phyloP scores from a whole-genome alignment of 257 asterid species.

The Thymus mandschuricus region DNA sequence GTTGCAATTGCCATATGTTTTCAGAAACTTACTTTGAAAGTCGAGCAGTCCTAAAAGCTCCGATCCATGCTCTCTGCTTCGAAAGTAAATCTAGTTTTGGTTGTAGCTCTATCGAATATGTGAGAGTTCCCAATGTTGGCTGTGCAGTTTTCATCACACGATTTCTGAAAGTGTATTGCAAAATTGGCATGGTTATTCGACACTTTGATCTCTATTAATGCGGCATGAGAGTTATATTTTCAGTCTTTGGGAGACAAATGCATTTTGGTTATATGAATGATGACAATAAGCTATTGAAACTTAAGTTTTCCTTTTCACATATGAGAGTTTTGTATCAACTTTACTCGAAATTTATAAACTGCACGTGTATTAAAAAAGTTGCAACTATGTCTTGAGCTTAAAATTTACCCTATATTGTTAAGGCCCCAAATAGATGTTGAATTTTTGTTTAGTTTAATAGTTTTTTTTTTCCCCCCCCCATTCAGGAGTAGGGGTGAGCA shows the following conservation, averaged over 20 bases:
- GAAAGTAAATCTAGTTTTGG: neutral
- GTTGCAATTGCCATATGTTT: neutral
- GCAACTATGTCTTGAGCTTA: no score
- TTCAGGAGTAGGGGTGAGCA: no score
- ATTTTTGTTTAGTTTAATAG: no score
- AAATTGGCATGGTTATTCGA: neutral
- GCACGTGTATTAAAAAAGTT: no score
- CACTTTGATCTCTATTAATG: neutral
- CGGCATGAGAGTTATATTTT: constrained; percentile 2
- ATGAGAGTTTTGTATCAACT: constrained; percentile 17
- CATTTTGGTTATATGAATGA: neutral
- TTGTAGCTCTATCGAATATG: neutral
- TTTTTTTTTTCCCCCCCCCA: no score
- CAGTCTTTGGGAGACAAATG: neutral
- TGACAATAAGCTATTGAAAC: neutral
- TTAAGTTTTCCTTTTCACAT: neutral
- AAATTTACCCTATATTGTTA: no score
- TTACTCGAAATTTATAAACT: no score
- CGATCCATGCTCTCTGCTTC: no score
- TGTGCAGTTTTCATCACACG: neutral
- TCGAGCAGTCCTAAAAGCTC: neutral
- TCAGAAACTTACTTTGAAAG: neutral
- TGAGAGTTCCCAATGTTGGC: neutral
- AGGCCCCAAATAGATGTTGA: no score
- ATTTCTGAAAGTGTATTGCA: neutral